Percentiles rank a stretch among this genome's conserved stretches.
phyloP scores from a whole-genome alignment of 192 early-diverging fungal genomes.

The Oehlia diaphana region DNA sequence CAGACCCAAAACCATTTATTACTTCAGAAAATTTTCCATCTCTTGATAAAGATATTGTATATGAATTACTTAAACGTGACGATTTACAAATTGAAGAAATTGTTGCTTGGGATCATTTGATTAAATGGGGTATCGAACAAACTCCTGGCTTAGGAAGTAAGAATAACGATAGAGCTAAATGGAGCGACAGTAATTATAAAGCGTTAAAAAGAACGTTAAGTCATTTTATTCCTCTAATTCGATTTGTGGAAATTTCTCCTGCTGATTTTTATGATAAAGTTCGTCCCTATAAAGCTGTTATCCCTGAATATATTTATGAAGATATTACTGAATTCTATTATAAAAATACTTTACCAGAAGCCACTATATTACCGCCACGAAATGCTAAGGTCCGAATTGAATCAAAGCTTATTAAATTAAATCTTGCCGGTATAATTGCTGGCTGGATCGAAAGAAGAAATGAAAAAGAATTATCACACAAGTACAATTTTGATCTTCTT shows the following conservation, averaged over 20 bases:
- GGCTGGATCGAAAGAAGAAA: not conserved
- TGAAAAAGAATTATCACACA: not conserved
- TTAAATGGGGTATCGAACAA: slow-evolving; percentile 14
- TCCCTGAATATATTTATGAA: not conserved
- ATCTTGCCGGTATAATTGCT: not conserved
- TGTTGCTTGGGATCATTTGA: slow-evolving; percentile 16
- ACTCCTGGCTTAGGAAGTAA: not conserved
- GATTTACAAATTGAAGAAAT: slow-evolving; percentile 5
- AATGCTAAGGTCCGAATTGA: not conserved
- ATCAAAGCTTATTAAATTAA: slow-evolving; percentile 2
- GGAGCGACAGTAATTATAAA: not conserved
- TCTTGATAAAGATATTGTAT: no score
- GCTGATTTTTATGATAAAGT: not conserved
- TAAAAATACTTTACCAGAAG: not conserved
- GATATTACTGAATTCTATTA: not conserved
- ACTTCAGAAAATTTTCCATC: not conserved
- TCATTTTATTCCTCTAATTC: not conserved
- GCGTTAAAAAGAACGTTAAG: not conserved
- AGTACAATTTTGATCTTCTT: slow-evolving; percentile 13
- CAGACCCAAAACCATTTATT: slow-evolving; percentile 9
- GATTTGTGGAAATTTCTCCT: not conserved
- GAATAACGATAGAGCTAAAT: no score
- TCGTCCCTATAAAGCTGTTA: not conserved
- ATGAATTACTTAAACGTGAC: no score
- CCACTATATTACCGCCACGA: not conserved